Conservation (phyloP, 208 protist species). For the Crithidia acanthocephali region DNA sequence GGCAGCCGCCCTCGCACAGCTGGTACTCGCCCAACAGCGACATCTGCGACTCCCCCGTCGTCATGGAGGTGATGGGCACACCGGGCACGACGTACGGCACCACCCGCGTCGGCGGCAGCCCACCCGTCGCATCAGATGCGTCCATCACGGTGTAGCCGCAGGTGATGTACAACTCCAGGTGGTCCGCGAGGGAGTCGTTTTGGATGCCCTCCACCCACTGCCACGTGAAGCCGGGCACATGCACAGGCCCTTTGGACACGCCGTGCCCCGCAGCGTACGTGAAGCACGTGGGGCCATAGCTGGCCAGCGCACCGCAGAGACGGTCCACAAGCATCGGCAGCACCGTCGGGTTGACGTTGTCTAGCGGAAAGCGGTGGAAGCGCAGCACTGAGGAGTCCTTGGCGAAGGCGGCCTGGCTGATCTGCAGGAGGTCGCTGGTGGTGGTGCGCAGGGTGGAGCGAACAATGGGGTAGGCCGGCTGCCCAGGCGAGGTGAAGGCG, state of each 20-base stretch:
- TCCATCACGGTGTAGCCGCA: constrained; percentile 62
- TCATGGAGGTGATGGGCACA: constrained; percentile 48
- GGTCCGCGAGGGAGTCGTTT: constrained; percentile 61
- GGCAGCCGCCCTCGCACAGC: constrained; percentile 32
- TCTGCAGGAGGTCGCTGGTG: constrained; percentile 33
- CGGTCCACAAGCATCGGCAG: constrained; percentile 74
- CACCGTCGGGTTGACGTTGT: constrained; percentile 53
- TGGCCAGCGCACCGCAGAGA: constrained; percentile 63
- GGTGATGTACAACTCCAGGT: constrained; percentile 62
- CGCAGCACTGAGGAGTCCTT: constrained; percentile 69
- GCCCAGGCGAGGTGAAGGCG: constrained; percentile 24
- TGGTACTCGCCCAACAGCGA: constrained; percentile 57
- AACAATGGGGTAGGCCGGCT: constrained; percentile 30
- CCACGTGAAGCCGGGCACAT: constrained; percentile 72
- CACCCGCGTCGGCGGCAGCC: constrained; percentile 43
- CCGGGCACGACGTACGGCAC: constrained; percentile 57
- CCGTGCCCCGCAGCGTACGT: constrained; percentile 12
- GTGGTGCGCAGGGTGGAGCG: constrained; percentile 25
- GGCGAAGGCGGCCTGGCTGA: constrained; percentile 30
- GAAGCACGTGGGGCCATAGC: constrained; percentile 48
- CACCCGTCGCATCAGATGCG: constrained; percentile 7
- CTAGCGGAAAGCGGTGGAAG: constrained; percentile 58
- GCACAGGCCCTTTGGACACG: constrained; percentile 7
- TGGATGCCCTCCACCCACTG: constrained; percentile 73
- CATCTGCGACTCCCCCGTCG: constrained; percentile 57